Conservation (phyloP, 2,329 filamentous ascomycete genomes). For the Cytospora leucostoma region DNA sequence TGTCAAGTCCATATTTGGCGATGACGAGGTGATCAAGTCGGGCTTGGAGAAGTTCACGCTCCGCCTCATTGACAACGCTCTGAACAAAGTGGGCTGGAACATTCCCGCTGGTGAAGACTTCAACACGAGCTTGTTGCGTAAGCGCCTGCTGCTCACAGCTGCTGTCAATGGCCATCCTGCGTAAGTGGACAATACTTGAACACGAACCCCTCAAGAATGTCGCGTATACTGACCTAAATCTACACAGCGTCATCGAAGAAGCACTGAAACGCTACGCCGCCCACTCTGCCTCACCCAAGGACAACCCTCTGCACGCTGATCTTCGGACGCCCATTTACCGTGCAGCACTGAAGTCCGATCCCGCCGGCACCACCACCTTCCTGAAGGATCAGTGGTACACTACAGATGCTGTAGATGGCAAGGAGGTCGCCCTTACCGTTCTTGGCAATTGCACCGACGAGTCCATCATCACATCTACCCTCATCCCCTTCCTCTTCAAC, state of each 20-base stretch:
- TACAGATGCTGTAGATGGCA: slow-evolving; percentile 85
- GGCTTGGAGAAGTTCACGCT: slow-evolving; percentile 78
- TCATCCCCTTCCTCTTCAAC: slow-evolving; percentile 78
- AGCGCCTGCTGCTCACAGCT: slow-evolving; percentile 75
- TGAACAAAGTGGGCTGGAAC: slow-evolving; percentile 83
- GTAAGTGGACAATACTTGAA: slow-evolving; percentile 48
- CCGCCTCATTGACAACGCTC: slow-evolving; percentile 72
- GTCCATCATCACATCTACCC: slow-evolving; percentile 66
- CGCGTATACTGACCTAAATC: slow-evolving; percentile 23
- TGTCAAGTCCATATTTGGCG: slow-evolving; percentile 82
- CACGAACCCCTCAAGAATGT: neutral
- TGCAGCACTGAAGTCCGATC: slow-evolving; percentile 70
- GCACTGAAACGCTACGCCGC: slow-evolving; percentile 77
- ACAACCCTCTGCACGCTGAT: slow-evolving; percentile 74
- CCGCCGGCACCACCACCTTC: slow-evolving; percentile 67
- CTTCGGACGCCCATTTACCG: slow-evolving; percentile 80
- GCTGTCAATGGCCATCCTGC: slow-evolving; percentile 74
- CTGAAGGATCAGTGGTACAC: slow-evolving; percentile 83
- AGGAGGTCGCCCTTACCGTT: slow-evolving; percentile 77
- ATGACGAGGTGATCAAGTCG: slow-evolving; percentile 69
- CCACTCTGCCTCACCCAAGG: slow-evolving; percentile 71
- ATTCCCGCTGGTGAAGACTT: slow-evolving; percentile 78
- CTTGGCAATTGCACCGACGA: slow-evolving; percentile 73
- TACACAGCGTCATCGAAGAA: slow-evolving; percentile 64
- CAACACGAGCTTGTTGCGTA: slow-evolving; percentile 78